These are phyloP conservation scores for Metschnikowia amazonensis DNA, from an alignment of 805 yeast genomes.

Conservation along the genomic window DNA sequence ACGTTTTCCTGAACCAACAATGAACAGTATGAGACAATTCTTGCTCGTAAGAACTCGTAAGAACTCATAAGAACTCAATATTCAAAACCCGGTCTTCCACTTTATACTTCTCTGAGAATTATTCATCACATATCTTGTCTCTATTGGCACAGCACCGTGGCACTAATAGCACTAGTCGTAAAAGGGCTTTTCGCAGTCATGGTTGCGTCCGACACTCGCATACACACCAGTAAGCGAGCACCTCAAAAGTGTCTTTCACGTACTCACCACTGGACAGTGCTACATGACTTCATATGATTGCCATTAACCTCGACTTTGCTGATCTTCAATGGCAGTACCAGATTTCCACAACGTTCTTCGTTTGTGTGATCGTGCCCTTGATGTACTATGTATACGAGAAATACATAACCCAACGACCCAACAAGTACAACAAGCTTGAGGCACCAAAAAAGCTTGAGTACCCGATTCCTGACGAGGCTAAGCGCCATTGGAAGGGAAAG, in stretches of 20 bases:
- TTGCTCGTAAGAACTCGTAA: no score
- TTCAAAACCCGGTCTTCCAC: no score
- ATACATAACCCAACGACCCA: slow-evolving; percentile 37
- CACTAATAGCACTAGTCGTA: background rate
- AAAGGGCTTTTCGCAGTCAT: slow-evolving; percentile 1
- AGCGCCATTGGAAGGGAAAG: slow-evolving; percentile 90
- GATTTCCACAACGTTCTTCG: slow-evolving; percentile 41
- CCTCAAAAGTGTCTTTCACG: background rate
- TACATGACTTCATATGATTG: slow-evolving; percentile 29
- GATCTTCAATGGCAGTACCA: slow-evolving; percentile 45
- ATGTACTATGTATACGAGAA: slow-evolving; percentile 33
- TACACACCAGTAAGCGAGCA: background rate
- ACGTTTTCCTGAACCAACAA: background rate
- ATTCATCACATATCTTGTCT: background rate
- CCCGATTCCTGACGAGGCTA: slow-evolving; percentile 69
- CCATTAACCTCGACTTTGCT: slow-evolving; percentile 38
- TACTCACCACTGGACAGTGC: background rate
- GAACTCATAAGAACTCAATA: no score
- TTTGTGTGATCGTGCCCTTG: slow-evolving; percentile 36
- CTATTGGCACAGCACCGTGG: background rate
- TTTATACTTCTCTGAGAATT: background rate
- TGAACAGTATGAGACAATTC: background rate
- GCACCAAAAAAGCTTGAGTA: slow-evolving; percentile 47
- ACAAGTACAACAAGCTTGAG: slow-evolving; percentile 40
- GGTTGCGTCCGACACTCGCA: slow-evolving; percentile 2